Evolutionary conservation across 495 filamentous ascomycete genomes (phyloP), one percentile per base, ranked within the genome.

Genomic region (Pyrenopolyporus hunteri): DNA sequence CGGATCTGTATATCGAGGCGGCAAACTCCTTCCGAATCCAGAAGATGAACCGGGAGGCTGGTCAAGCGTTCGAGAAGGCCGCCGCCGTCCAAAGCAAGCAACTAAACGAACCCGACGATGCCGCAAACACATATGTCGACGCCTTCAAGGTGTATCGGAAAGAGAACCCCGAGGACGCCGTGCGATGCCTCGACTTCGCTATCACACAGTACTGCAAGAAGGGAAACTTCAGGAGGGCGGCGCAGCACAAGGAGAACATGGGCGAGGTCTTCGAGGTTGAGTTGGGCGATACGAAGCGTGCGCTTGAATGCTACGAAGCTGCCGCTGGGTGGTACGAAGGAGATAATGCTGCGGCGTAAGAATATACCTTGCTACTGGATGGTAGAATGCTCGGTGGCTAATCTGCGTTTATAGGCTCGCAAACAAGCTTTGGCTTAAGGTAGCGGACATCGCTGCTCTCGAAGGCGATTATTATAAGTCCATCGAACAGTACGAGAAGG

Each of bases 351-450:
- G 83, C 86, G 62, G 91, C 91, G 85, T 93, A 84, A 64, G 87
- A 75, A 57, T 2, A 57, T 40, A 31, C 19, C 22, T 25, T 16
- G 6, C 13, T 40, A 28, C 4, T 57, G 28, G 36, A 22, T 8
- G 19, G 17, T 16, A 22, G 10, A 9, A 11, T 43, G n/a, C 17
- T 36, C 10, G 8, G 9, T 33, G 31, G 49, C 66, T 72, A 57
- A 75, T 46, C 17, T 49, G 1, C 14, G 22, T 36, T 19, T 64
- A 6, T 69, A 89, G 89, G 44, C 82, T 93, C 13, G 92, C 93
- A 23, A 97, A 95, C 77, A 96, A 96, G 76, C 82, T 91, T 49
- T 92, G 80, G 74, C 81, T 97, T 53, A 96, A 97, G 76, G 86
- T 89, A 5, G 94, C 90, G 35, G 94, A 98, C 63, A 76, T 97